Evolutionary conservation across 768 basidiomycete species (phyloP).

Genomic region (Lactarius akahatsu): DNA sequence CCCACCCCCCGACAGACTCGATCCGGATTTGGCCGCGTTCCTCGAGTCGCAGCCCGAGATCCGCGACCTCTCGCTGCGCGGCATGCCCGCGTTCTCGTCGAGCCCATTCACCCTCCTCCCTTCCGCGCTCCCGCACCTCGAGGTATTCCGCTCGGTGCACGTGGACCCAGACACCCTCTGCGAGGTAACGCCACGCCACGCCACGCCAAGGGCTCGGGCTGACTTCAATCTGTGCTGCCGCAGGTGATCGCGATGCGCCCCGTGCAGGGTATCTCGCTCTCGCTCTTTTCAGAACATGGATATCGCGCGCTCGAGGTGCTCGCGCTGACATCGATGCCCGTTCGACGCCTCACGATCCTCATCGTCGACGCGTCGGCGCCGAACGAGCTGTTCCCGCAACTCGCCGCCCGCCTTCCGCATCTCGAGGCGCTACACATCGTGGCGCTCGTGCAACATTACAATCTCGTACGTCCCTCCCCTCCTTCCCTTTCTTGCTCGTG

Average conservation of each 20-base stretch:
- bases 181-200: neutral
- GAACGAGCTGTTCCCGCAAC: slow-evolving; percentile 45
- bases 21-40: slow-evolving; percentile 47
- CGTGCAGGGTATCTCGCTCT: slow-evolving; percentile 50
- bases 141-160: slow-evolving; percentile 53
- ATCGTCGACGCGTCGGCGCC: slow-evolving; percentile 49
- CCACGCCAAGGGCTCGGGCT: neutral
- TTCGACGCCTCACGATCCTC: slow-evolving; percentile 56
- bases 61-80: slow-evolving; percentile 54
- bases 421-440: slow-evolving; percentile 65
- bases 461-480: slow-evolving; percentile 40
- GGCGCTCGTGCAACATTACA: slow-evolving; percentile 50
- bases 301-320: slow-evolving; percentile 47
- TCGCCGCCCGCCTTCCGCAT: slow-evolving; percentile 47
- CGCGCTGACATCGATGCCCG: slow-evolving; percentile 38
- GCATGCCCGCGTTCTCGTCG: slow-evolving; percentile 42
- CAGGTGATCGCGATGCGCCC: slow-evolving; percentile 49
- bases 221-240: slow-evolving; percentile 6
- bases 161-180: slow-evolving; percentile 47
- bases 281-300: slow-evolving; percentile 47
- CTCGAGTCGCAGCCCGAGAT: slow-evolving; percentile 51
- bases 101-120: slow-evolving; percentile 37
- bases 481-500: slow-evolving; percentile 5
- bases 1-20: slow-evolving; percentile 25
- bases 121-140: slow-evolving; percentile 47